Evolutionary conservation across 1,284 basidiomycete genomes (phyloP), one percentile per base, ranked within the genome.

Genomic region (Thecaphora thlaspeos): DNA sequence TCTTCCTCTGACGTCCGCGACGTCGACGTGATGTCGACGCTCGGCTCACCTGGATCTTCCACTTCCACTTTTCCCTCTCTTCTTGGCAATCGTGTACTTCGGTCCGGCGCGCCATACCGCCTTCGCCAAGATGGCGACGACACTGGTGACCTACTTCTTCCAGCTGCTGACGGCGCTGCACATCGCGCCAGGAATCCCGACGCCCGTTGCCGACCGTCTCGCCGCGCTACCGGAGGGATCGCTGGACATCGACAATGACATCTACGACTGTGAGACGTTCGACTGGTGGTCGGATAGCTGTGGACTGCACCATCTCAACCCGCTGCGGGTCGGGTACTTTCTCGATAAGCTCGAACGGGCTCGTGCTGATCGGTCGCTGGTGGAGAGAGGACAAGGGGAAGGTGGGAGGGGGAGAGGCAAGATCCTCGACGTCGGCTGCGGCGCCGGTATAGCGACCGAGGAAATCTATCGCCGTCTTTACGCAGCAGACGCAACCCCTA

Each of bases 171-270:
- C 28, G 52, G 50, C 15, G 48, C 52, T 47, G 46, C 54, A 42
- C 30, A 61, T 51, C 37, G 71, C 19, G 3, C 59, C 44, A 14
- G 15, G 32, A 26, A 50, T 77, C 4, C 69, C 68, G 17, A 48
- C 58, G n/a, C 61, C 70, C 4, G 60, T 64, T n/a, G 45, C 57
- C 3, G 68, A 73, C 43, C 56, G 77, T 7, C 58, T 79, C 9
- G 70, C 68, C 21, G 58, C 55, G 28, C 71, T 79, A 18, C 71
- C 71, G 10, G 71, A 70, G 9, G 57, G 68, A 1, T 63, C 63
- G 1, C 70, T 48, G 34, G 40, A 41, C 14, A 49, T 68, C 34
- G 64, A 68, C 52, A 68, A 68, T 30, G 48, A 64, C 9, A 55
- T 61, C 48, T 63, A 59, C 55, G 42, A 64, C 36, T 18, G 43